Evolutionary conservation across 352 stramenopile genomes (phyloP).

Genomic region (Phytophthora sojae): DNA sequence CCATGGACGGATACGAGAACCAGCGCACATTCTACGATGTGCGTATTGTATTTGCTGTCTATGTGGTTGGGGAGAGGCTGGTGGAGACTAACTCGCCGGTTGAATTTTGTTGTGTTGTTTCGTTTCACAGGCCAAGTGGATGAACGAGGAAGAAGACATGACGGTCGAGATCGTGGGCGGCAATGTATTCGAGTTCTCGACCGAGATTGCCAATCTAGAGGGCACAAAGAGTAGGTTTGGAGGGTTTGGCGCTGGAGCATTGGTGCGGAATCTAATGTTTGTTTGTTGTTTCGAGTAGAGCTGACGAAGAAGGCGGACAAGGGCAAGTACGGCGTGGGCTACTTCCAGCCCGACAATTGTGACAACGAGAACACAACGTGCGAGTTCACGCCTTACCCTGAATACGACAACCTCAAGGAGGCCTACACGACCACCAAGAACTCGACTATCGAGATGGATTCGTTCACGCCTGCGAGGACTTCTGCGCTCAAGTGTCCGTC

Average conservation of each 20-base stretch:
- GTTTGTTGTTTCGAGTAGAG: slow-evolving; percentile 20
- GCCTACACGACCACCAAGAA: slow-evolving; percentile 57
- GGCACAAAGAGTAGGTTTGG: slow-evolving; percentile 43
- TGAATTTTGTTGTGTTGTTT: neutral
- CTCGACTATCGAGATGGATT: slow-evolving; percentile 52
- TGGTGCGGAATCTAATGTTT: neutral
- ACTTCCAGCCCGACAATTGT: slow-evolving; percentile 70
- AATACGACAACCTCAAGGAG: slow-evolving; percentile 61
- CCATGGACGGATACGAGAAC: slow-evolving; percentile 66
- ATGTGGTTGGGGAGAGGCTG: neutral
- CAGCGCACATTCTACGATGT: slow-evolving; percentile 77
- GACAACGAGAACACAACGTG: slow-evolving; percentile 58
- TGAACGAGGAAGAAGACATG: slow-evolving; percentile 84
- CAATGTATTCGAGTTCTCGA: slow-evolving; percentile 85
- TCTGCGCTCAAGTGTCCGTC: slow-evolving; percentile 49
- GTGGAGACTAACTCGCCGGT: neutral
- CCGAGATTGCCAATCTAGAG: slow-evolving; percentile 71
- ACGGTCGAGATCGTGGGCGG: slow-evolving; percentile 74
- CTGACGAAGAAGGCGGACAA: slow-evolving; percentile 55
- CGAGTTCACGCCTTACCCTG: slow-evolving; percentile 62
- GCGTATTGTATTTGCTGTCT: slow-evolving; percentile 6
- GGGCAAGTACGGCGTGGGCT: slow-evolving; percentile 69
- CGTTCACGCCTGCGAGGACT: slow-evolving; percentile 44
- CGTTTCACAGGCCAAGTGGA: slow-evolving; percentile 73
- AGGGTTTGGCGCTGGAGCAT: neutral